Conservation (phyloP, 2,329 filamentous ascomycete genomes). For the Colletotrichum filicis region DNA sequence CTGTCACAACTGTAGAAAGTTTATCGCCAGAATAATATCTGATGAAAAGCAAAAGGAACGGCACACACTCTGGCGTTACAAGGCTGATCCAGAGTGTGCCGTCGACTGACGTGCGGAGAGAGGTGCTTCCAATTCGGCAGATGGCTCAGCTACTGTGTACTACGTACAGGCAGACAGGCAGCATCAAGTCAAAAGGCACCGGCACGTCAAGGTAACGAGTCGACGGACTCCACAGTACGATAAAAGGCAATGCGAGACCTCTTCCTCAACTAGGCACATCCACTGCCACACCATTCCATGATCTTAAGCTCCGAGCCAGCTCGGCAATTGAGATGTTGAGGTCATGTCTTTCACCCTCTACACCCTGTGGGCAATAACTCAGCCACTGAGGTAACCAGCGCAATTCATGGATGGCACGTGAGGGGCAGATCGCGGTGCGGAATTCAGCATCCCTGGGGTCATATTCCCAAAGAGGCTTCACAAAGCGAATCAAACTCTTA, state of each 20-base stretch:
- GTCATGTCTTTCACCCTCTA: background rate
- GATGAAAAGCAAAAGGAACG: background rate
- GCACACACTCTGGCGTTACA: background rate
- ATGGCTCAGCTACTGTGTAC: background rate
- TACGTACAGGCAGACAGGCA: background rate
- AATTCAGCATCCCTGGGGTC: constrained; percentile 16
- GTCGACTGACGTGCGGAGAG: background rate
- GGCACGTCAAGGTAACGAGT: background rate
- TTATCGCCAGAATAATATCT: too few relatives aligned
- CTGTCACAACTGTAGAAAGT: too few relatives aligned
- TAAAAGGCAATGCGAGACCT: background rate
- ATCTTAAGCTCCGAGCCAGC: background rate
- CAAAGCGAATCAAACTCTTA: constrained; percentile 35
- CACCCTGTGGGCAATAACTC: background rate
- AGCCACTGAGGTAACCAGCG: constrained; percentile 9
- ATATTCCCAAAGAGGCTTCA: constrained; percentile 34
- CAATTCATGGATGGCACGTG: background rate
- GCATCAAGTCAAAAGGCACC: background rate
- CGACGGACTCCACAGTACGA: background rate
- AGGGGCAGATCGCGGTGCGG: constrained; percentile 21
- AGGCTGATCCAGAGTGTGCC: background rate
- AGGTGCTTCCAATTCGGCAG: background rate
- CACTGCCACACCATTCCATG: background rate
- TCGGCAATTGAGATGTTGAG: background rate
- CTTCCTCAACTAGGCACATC: background rate